Percentiles rank a stretch among this genome's conserved stretches.
These are phyloP conservation scores for Xylariaceae sp. DNA, from an alignment of 2,329 filamentous ascomycete species.

Conservation along the genomic window DNA sequence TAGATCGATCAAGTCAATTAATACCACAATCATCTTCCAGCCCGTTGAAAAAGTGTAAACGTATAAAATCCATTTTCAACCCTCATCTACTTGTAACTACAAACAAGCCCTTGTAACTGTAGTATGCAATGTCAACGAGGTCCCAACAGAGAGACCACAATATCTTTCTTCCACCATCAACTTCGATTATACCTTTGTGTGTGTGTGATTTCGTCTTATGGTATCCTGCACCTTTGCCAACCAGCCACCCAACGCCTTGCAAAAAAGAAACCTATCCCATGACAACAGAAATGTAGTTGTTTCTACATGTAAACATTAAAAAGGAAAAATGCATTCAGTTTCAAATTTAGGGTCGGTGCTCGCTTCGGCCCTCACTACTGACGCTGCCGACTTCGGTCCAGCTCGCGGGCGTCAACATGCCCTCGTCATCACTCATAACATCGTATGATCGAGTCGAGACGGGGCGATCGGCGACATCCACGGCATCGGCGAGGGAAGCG, in stretches of 20 bases:
- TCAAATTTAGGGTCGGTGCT: constrained; percentile 33
- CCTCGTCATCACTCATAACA: constrained; percentile 55
- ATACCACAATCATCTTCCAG: too few relatives aligned
- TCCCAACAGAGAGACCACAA: neutral
- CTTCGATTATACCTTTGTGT: neutral
- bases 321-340: too few relatives aligned
- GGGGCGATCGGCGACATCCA: constrained; percentile 40
- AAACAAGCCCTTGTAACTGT: too few relatives aligned
- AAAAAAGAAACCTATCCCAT: neutral
- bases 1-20: too few relatives aligned
- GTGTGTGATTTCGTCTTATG: neutral
- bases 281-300: neutral
- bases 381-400: constrained; percentile 63
- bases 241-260: neutral
- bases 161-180: neutral
- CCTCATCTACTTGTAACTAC: neutral
- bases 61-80: neutral
- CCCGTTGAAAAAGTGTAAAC: too few relatives aligned
- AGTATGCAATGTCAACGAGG: neutral
- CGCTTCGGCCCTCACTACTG: constrained; percentile 50
- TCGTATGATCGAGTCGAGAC: constrained; percentile 42
- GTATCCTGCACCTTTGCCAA: neutral
- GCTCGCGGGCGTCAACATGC: constrained; percentile 54
- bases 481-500: constrained; percentile 46
- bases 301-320: neutral